Evolutionary conservation across 2,329 filamentous ascomycete species (phyloP).

Genomic region (Xylariomycetidae sp.): DNA sequence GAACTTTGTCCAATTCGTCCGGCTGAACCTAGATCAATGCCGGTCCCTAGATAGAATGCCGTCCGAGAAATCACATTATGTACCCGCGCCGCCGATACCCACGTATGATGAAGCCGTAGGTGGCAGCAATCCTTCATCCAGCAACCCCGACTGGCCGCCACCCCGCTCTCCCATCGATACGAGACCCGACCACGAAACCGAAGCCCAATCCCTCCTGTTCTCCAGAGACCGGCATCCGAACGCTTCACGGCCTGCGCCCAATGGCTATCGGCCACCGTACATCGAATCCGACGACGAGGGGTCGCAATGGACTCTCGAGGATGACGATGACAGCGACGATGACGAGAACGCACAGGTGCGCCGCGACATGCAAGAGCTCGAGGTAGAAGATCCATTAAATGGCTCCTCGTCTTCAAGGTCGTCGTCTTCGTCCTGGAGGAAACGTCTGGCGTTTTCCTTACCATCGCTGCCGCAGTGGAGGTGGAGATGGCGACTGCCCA

Average conservation of each 20-base stretch:
- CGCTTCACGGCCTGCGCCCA: conserved; percentile 37
- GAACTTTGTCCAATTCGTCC: too few relatives aligned
- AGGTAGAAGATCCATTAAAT: conserved; percentile 65
- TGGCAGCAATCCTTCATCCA: conserved; percentile 46
- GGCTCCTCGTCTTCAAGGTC: conserved; percentile 25
- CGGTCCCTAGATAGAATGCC: too few relatives aligned
- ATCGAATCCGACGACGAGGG: conserved; percentile 57
- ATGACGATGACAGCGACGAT: conserved; percentile 40
- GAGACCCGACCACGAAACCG: conserved; percentile 64
- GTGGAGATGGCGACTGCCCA: conserved; percentile 49
- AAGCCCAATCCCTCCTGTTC: conserved; percentile 71
- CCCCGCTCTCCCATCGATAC: conserved; percentile 54
- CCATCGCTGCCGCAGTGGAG: conserved; percentile 51
- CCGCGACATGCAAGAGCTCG: conserved; percentile 84
- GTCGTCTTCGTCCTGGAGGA: conserved; percentile 47
- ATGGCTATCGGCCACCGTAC: conserved; percentile 72
- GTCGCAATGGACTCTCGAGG: conserved; percentile 40
- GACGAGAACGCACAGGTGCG: conserved; percentile 58
- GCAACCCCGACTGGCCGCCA: conserved; percentile 51
- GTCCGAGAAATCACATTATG: conserved; percentile 53
- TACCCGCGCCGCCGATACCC: conserved; percentile 69
- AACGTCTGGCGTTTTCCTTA: conserved; percentile 51
- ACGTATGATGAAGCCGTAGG: conserved; percentile 78
- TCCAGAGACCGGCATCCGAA: conserved; percentile 39
- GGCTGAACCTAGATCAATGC: too few relatives aligned